Evolutionary conservation across 495 filamentous ascomycete species (phyloP).

Genomic region (Daldinia grandis): DNA sequence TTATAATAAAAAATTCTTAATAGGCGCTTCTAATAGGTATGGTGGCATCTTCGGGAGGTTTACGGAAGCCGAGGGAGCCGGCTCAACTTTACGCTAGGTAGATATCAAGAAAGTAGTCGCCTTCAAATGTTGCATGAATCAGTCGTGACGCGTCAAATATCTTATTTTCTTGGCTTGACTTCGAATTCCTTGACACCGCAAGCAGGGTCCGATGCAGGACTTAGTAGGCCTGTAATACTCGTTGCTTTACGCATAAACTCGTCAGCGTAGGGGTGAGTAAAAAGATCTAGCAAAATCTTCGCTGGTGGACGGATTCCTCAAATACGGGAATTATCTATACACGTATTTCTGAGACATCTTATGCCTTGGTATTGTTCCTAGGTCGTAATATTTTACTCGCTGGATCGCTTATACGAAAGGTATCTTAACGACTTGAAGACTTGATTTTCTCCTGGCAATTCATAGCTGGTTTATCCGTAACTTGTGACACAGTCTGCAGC

Average conservation of each 20-base stretch:
- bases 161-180: neutral
- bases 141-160: neutral
- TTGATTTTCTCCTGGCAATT: neutral
- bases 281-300: neutral
- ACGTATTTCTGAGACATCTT: neutral
- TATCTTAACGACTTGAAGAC: neutral
- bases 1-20: neutral
- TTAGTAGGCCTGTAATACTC: neutral
- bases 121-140: neutral
- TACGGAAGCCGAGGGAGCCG: neutral
- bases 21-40: neutral
- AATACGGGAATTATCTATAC: neutral
- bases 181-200: neutral
- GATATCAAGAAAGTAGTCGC: neutral
- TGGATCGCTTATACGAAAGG: neutral
- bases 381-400: neutral
- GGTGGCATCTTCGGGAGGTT: neutral
- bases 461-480: neutral
- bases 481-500: neutral
- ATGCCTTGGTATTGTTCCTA: neutral
- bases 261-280: neutral
- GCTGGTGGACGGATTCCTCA: neutral
- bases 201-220: neutral
- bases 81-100: neutral
- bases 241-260: neutral